A percentile compares a stretch with the other conserved stretches of the same genome.
Conservation (phyloP, 345 rosid genomes). For the Ailanthus altissimus region DNA sequence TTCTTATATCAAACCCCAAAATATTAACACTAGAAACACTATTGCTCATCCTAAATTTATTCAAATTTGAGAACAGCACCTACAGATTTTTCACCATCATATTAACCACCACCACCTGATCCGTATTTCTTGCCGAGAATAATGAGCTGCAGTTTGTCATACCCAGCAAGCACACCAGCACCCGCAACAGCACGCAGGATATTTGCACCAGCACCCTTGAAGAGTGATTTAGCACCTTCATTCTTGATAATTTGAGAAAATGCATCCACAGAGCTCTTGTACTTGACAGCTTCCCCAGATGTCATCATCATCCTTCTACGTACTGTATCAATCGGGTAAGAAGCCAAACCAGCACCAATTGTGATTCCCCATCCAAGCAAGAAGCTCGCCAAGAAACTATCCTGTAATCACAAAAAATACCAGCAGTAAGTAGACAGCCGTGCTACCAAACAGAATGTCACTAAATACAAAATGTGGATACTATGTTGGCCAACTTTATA, state of each 20-base stretch:
- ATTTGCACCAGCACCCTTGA: conserved; percentile 72
- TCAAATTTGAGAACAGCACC: conserved; percentile 22
- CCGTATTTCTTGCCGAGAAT: conserved; percentile 60
- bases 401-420: conserved; percentile 37
- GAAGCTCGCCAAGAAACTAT: conserved; percentile 65
- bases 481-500: neutral
- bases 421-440: conserved; percentile 7
- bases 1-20: conserved; percentile 13
- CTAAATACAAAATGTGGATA: neutral
- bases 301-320: conserved; percentile 81
- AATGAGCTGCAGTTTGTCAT: conserved; percentile 61
- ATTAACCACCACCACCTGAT: conserved; percentile 49
- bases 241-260: conserved; percentile 53
- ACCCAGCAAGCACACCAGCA: conserved; percentile 70
- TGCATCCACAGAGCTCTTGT: conserved; percentile 54
- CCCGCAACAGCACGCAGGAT: conserved; percentile 62
- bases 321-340: conserved; percentile 62
- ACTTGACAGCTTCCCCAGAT: conserved; percentile 69
- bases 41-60: conserved; percentile 27
- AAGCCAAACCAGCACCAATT: conserved; percentile 58
- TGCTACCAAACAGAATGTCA: neutral
- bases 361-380: conserved; percentile 63
- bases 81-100: conserved; percentile 10
- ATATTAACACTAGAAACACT: conserved; percentile 17
- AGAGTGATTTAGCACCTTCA: conserved; percentile 57